A percentile compares a stretch with the other conserved stretches of the same genome.
Evolutionary conservation across 2,329 filamentous ascomycete genomes (phyloP).

Genomic region (Paecilomyces dactylethromorphus): DNA sequence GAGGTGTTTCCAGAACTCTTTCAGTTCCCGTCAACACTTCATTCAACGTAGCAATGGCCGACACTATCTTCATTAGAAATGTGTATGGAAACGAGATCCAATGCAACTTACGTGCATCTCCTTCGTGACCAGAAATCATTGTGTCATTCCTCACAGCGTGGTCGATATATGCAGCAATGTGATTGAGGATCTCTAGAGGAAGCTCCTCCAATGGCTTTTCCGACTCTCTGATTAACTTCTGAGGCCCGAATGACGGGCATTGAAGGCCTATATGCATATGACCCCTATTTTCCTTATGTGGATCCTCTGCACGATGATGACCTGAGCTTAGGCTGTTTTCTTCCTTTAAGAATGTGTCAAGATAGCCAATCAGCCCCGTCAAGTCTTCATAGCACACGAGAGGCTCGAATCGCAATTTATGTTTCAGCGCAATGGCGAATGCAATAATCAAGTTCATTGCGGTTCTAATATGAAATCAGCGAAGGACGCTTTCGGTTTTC

Average conservation of each 20-base stretch:
- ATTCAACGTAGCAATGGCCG: conserved; percentile 57
- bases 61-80: conserved; percentile 35
- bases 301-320: conserved; percentile 34
- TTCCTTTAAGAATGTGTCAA: conserved; percentile 66
- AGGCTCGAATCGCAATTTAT: conserved; percentile 77
- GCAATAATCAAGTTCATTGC: conserved; percentile 72
- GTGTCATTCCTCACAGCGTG: conserved; percentile 44
- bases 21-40: conserved; percentile 68
- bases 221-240: conserved; percentile 68
- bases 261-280: conserved; percentile 70
- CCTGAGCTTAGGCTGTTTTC: conserved; percentile 43
- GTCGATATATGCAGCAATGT: conserved; percentile 63
- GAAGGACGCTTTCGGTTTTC: neutral
- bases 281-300: conserved; percentile 53
- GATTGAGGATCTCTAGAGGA: conserved; percentile 73
- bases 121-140: conserved; percentile 30
- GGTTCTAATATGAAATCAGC: conserved; percentile 36
- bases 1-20: conserved; percentile 72
- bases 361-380: conserved; percentile 59
- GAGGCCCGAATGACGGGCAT: conserved; percentile 70
- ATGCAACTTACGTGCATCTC: conserved; percentile 25
- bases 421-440: conserved; percentile 72
- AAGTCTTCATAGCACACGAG: conserved; percentile 72
- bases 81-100: neutral
- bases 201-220: conserved; percentile 70